These are phyloP conservation scores for Thermomyces lanuginosus DNA, from an alignment of 2,329 filamentous ascomycete species.

Conservation along the genomic window DNA sequence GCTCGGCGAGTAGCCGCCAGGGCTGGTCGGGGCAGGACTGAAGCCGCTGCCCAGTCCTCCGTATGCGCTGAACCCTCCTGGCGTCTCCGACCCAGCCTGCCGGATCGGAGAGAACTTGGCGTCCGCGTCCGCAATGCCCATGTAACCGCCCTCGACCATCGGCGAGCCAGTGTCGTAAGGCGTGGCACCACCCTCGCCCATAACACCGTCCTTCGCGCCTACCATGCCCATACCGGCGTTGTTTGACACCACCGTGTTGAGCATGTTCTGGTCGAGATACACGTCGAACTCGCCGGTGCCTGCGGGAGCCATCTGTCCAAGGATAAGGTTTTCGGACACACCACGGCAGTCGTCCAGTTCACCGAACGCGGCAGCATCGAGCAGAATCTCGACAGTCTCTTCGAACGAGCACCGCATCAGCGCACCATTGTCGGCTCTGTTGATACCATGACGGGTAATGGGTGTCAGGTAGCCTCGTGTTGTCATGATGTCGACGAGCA, in stretches of 20 bases:
- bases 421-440: constrained; percentile 90
- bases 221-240: constrained; percentile 73
- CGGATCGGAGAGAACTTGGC: constrained; percentile 56
- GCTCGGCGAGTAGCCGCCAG: constrained; percentile 45
- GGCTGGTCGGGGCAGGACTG: constrained; percentile 54
- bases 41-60: constrained; percentile 49
- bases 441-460: constrained; percentile 96
- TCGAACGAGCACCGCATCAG: constrained; percentile 99
- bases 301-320: constrained; percentile 92
- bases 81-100: constrained; percentile 47
- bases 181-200: constrained; percentile 68
- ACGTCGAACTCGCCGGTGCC: constrained; percentile 94
- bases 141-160: constrained; percentile 42
- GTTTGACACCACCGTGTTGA: constrained; percentile 85
- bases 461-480: constrained; percentile 86
- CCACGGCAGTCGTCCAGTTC: constrained; percentile 95
- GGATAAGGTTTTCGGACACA: constrained; percentile 97
- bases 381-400: constrained; percentile 93
- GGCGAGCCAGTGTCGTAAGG: constrained; percentile 69
- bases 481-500: constrained; percentile 96
- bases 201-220: constrained; percentile 55
- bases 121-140: constrained; percentile 47
- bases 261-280: constrained; percentile 83
- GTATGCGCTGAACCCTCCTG: constrained; percentile 45
- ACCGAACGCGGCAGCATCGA: constrained; percentile 85